Base-by-base conservation (phyloP, 2,329 filamentous ascomycete species). In the Nannizziopsis arthrosporioides region DNA sequence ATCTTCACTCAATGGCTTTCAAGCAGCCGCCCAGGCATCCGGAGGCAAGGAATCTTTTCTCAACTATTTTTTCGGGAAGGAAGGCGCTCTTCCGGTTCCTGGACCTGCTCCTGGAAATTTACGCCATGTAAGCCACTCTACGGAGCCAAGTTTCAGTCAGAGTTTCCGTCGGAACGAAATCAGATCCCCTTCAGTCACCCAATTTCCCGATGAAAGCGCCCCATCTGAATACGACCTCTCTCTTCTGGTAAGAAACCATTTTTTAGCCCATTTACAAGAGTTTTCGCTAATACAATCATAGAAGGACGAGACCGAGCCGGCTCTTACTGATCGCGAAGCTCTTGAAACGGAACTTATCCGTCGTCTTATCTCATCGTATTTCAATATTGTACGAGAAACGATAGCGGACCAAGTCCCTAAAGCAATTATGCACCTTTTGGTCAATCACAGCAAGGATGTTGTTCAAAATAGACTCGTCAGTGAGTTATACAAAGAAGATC, bases 41-140 rank as follows among this genome's bases (percentile, higher is more conserved):
- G 81, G 81, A 49, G 79, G 85, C 36, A 79, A 82, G 53, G 92
- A 98, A 68, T 93, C 88, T 0, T 98, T 98, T 73, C 68, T 98
- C 53, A 96, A 90, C 68, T 98, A 98, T 68, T 98, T 98, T 69
- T 98, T 98, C 60, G 89, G 92, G 58, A 96, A 98, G 63, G 92
- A 98, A 53, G 85, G 85, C 41, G 73, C 77, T 35, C 67, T 73
- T 30, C 69, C 73, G 50, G 60, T 70, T 51, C 68, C 64, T 51
- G 64, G 65, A 53, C 64, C 67, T 66, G 63, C 66, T 27, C 62
- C 66, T 52, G 68, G 66, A 10, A 55, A 58, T 42, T 69, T 67
- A 56, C 75, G 88, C 55, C 86, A 94, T 61, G 80, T 86, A 43
- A 88, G 79, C 68, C 84, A 93, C 62, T 77, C 79, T 50, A 75